phyloP scores from a whole-genome alignment of 768 basidiomycete species.

The Tubosaeta sp. region DNA sequence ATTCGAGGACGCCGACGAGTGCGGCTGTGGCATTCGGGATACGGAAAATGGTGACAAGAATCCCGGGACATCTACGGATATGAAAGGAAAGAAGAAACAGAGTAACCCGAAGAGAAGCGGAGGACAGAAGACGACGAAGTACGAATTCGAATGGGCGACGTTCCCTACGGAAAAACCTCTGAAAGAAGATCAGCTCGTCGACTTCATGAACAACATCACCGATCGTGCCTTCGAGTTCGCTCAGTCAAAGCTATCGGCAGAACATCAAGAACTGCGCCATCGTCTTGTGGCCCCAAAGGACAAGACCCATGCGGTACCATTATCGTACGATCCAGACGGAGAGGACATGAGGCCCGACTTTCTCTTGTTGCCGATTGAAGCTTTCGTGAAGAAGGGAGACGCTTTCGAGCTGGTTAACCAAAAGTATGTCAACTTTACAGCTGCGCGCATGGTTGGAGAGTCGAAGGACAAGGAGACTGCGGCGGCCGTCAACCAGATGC shows the following conservation, averaged over 20 bases:
- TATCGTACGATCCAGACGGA: conserved; percentile 27
- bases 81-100: too few relatives aligned
- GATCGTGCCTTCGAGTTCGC: background rate
- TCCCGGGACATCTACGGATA: background rate
- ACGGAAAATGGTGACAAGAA: background rate
- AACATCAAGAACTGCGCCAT: background rate
- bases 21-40: background rate
- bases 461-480: too few relatives aligned
- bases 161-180: background rate
- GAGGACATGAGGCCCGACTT: conserved; percentile 8
- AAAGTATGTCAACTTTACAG: background rate
- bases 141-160: background rate
- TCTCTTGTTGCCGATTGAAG: background rate
- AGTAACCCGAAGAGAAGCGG: background rate
- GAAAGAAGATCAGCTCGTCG: conserved; percentile 2
- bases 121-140: background rate
- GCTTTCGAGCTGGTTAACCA: background rate
- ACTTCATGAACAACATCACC: conserved; percentile 1
- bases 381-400: background rate
- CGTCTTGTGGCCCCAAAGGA: conserved; percentile 1
- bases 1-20: background rate
- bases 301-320: conserved; percentile 16
- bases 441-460: too few relatives aligned
- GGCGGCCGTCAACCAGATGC: too few relatives aligned
- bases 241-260: too few relatives aligned